A percentile compares a stretch with the other conserved stretches of the same genome.
These are phyloP conservation scores for Pleurotus pulmonarius DNA, from an alignment of 768 basidiomycete genomes.

Conservation along the genomic window DNA sequence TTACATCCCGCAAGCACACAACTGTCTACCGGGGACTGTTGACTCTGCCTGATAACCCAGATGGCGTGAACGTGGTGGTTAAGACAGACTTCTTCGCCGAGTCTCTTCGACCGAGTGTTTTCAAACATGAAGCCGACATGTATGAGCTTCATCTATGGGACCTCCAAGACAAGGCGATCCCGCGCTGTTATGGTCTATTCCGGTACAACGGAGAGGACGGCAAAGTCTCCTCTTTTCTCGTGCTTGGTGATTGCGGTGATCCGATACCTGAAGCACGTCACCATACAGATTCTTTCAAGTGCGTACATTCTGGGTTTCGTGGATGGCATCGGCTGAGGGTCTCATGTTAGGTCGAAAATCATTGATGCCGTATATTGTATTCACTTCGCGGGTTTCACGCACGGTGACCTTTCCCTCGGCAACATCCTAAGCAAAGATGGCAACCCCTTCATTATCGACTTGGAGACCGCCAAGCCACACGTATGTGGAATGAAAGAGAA, in stretches of 20 bases:
- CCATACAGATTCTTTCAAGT: not conserved
- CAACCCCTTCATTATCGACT: not conserved
- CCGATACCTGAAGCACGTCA: too few species aligned
- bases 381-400: not conserved
- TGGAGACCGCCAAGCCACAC: not conserved
- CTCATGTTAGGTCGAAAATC: not conserved
- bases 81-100: not conserved
- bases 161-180: not conserved
- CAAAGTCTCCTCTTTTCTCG: not conserved
- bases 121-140: not conserved
- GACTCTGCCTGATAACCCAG: not conserved
- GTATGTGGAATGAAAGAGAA: not conserved
- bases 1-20: not conserved
- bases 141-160: not conserved
- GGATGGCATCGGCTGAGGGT: not conserved
- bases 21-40: not conserved
- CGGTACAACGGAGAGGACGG: not conserved
- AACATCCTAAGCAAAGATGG: not conserved
- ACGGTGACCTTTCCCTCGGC: not conserved
- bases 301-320: not conserved
- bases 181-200: not conserved
- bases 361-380: not conserved
- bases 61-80: not conserved
- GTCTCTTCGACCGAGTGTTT: not conserved
- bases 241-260: not conserved